These are phyloP conservation scores for Euclidium syriacum DNA, from an alignment of 345 rosid species.

Conservation along the genomic window DNA sequence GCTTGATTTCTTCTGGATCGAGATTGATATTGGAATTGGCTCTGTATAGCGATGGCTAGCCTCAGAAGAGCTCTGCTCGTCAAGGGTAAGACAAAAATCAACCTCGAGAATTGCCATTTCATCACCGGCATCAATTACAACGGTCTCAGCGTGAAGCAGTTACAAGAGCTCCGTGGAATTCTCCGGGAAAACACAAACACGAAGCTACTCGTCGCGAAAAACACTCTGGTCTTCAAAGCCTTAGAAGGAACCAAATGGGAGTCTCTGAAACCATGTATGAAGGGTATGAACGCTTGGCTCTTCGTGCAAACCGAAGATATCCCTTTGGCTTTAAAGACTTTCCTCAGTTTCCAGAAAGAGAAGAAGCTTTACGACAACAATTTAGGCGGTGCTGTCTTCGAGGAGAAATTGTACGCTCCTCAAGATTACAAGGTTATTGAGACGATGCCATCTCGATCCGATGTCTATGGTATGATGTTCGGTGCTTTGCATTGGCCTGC, in stretches of 20 bases:
- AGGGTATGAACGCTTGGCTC: slow-evolving; percentile 92
- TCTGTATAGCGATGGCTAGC: slow-evolving; percentile 12
- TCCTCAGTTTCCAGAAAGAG: slow-evolving; percentile 66
- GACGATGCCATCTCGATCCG: slow-evolving; percentile 70
- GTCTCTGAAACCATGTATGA: slow-evolving; percentile 86
- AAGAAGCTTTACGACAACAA: slow-evolving; percentile 64
- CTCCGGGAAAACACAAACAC: slow-evolving; percentile 55
- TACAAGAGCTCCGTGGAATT: slow-evolving; percentile 64
- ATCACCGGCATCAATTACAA: slow-evolving; percentile 72
- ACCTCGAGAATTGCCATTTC: slow-evolving; percentile 73
- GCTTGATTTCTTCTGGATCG: slow-evolving; percentile 6
- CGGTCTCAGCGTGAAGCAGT: slow-evolving; percentile 74
- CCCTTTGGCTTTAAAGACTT: slow-evolving; percentile 72
- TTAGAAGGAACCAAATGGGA: slow-evolving; percentile 85
- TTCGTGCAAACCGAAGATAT: slow-evolving; percentile 89
- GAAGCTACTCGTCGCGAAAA: slow-evolving; percentile 74
- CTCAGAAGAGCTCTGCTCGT: slow-evolving; percentile 32
- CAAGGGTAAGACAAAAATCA: slow-evolving; percentile 40
- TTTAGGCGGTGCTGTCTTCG: slow-evolving; percentile 82
- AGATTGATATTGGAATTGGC: background rate
- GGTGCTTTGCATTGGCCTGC: slow-evolving; percentile 78
- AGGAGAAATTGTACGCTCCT: slow-evolving; percentile 75
- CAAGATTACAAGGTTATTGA: slow-evolving; percentile 69
- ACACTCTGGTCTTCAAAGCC: slow-evolving; percentile 78
- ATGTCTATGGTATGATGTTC: slow-evolving; percentile 62